Percentiles rank a stretch among this genome's conserved stretches.
phyloP scores from a whole-genome alignment of 108 stramenopile genomes.

The Fragilaria radians region DNA sequence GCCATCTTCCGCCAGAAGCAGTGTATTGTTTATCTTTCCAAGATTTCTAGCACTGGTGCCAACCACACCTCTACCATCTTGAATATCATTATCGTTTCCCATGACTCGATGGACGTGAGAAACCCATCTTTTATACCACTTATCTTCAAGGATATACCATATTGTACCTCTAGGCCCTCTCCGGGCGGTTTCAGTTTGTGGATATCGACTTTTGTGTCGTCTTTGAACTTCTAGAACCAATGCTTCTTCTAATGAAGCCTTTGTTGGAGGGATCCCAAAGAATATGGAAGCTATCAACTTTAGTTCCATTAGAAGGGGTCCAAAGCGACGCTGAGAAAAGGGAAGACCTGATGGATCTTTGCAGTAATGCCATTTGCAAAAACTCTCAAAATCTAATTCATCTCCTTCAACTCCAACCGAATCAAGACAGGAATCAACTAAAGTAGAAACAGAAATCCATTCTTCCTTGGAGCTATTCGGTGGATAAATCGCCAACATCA shows the following conservation, averaged over 20 bases:
- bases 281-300: conserved; percentile 66
- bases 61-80: conserved; percentile 19
- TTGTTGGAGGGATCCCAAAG: conserved; percentile 73
- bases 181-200: conserved; percentile 53
- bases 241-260: conserved; percentile 49
- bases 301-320: conserved; percentile 60
- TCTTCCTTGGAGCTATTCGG: conserved; percentile 13
- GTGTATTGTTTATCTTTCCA: conserved; percentile 64
- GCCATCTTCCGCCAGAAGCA: conserved; percentile 62
- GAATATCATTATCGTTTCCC: conserved; percentile 31
- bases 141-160: conserved; percentile 76
- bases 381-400: conserved; percentile 51
- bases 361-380: conserved; percentile 59
- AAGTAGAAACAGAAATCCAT: conserved; percentile 19
- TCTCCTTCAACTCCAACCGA: conserved; percentile 16
- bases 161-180: conserved; percentile 74
- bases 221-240: conserved; percentile 59
- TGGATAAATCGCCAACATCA: conserved; percentile 32
- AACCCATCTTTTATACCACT: conserved; percentile 61
- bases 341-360: not conserved
- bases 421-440: conserved; percentile 37
- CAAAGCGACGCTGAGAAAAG: conserved; percentile 25
- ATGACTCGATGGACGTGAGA: conserved; percentile 29
- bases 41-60: conserved; percentile 20
- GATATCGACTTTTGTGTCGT: conserved; percentile 66